Base-by-base conservation (phyloP, 257 asterid genomes). In the Gentiana straminea region DNA sequence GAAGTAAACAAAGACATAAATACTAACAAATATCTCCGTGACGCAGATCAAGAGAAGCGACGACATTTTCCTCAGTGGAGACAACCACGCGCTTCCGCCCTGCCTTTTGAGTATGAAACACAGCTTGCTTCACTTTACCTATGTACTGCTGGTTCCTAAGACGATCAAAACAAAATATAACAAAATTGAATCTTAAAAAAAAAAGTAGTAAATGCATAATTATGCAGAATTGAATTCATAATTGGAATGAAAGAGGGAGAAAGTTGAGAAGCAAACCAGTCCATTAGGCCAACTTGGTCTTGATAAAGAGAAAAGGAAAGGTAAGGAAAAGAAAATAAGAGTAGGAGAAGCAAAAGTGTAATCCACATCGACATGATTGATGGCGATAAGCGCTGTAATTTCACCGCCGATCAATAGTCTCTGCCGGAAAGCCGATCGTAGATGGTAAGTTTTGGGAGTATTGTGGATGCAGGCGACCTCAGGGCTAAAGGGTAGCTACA, bases 21-120 rank as follows among this genome's bases (percentile, higher is more conserved):
- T 41, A 69, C 96, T 73, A 48, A 91, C 98, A 91, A 70, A 91
- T 84, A 74, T 91, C 84, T 49, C 97, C 98, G 33, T 78, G 97
- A 37, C 98, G 98, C 77, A 91, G 96, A 83, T 91, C 98, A 67
- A 91, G 97, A 3, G 98, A 84, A 2, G 98, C 89, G 39, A 91
- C 77, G 32, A 81, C 98, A 64, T 91, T 87, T 73, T 91, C 95
- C 74, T 91, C 93, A 2, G 98, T 91, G 52, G 98, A 84, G 37
- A 91, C 96, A 7, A 91, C 68, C 10, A 91, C 94, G 56, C 96
- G 96, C 76, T 91, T 91, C 73, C 96, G 68, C 55, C 83, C 96
- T 35, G 95, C 86, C 82, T 91, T 91, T 67, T 80, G 96, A 3
- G 98, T 87, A 69, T 91, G 96, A 77, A 87, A 91, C 64, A 84